Conservation (phyloP, 352 stramenopile species). For the Aphanomyces stellatus region DNA sequence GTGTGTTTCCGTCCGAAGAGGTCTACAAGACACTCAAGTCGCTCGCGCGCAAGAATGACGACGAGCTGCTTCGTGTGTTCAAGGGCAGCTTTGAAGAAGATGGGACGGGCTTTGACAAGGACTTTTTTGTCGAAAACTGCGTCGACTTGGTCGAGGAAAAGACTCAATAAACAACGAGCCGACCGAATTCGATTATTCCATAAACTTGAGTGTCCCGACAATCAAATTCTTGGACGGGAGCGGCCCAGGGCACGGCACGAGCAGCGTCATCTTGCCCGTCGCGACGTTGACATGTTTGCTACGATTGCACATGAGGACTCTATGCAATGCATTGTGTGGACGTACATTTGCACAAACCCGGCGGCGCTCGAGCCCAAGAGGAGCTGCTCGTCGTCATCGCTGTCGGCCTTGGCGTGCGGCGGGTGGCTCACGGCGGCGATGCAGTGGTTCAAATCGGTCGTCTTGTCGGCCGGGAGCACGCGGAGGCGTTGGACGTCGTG, state of each 20-base stretch:
- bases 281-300: conserved; percentile 25
- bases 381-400: conserved; percentile 38
- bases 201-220: conserved; percentile 44
- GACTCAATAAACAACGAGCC: not conserved
- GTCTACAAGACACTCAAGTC: conserved; percentile 76
- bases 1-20: conserved; percentile 51
- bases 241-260: conserved; percentile 71
- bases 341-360: conserved; percentile 81
- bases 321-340: not conserved
- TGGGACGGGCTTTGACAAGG: conserved; percentile 57
- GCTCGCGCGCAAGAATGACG: conserved; percentile 73
- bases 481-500: conserved; percentile 61
- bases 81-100: conserved; percentile 52
- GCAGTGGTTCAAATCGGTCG: conserved; percentile 57
- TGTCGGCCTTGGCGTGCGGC: conserved; percentile 17
- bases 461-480: conserved; percentile 65
- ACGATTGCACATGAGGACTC: not conserved
- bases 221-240: conserved; percentile 72
- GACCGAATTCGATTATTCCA: conserved; percentile 1
- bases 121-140: conserved; percentile 79
- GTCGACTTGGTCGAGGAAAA: conserved; percentile 64
- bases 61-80: conserved; percentile 67
- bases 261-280: conserved; percentile 70
- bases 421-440: conserved; percentile 60
- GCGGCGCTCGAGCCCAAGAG: conserved; percentile 42